Percentiles rank a stretch among this genome's conserved stretches.
Evolutionary conservation across 768 basidiomycete genomes (phyloP).

Genomic region (Boletellus emodensis): DNA sequence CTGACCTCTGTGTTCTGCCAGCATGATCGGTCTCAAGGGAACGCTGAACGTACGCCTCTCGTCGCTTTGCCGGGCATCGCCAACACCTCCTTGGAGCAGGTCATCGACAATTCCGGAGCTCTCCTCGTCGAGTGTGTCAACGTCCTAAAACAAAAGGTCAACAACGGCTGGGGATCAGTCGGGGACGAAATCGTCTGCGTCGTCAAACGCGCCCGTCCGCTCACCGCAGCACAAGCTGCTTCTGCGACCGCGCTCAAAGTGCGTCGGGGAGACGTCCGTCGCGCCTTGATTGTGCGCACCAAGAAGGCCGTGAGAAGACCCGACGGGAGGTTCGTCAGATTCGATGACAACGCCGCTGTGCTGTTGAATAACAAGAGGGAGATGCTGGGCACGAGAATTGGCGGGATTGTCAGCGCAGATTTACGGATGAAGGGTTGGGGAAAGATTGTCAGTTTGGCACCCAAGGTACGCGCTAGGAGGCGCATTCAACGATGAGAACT

Average conservation of each 20-base stretch:
- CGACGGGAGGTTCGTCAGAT: slow-evolving; percentile 83
- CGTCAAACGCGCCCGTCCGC: slow-evolving; percentile 84
- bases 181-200: slow-evolving; percentile 97
- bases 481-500: not conserved
- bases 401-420: slow-evolving; percentile 90
- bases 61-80: not conserved
- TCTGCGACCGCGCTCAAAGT: slow-evolving; percentile 86
- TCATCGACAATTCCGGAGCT: slow-evolving; percentile 97
- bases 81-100: slow-evolving; percentile 39
- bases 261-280: slow-evolving; percentile 88
- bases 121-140: slow-evolving; percentile 95
- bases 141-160: slow-evolving; percentile 92
- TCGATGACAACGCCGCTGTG: slow-evolving; percentile 96
- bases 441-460: slow-evolving; percentile 88
- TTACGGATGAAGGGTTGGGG: slow-evolving; percentile 90
- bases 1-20: not conserved
- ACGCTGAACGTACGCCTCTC: slow-evolving; percentile 69
- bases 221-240: slow-evolving; percentile 60
- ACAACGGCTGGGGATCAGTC: slow-evolving; percentile 88
- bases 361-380: slow-evolving; percentile 93
- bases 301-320: slow-evolving; percentile 79
- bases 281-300: slow-evolving; percentile 94
- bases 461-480: slow-evolving; percentile 53
- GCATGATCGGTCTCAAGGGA: slow-evolving; percentile 93
- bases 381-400: slow-evolving; percentile 93